Percentiles rank a stretch among this genome's conserved stretches.
Conservation (phyloP, 306 rosid species). For the Cicer chorassanicum region DNA sequence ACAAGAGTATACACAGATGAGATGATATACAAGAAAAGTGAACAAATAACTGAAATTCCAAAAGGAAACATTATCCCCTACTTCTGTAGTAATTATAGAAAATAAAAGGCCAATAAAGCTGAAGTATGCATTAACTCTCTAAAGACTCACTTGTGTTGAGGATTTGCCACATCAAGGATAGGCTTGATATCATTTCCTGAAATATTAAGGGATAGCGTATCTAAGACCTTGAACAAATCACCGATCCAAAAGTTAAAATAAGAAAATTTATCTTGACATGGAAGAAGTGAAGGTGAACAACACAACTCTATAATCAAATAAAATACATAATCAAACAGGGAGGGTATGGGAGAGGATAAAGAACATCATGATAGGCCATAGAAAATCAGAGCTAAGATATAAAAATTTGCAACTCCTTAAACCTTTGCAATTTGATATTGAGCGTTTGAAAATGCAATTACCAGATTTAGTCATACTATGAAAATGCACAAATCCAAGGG, state of each 20-base stretch:
- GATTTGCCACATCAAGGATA: conserved; percentile 73
- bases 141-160: conserved; percentile 84
- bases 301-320: conserved; percentile 23
- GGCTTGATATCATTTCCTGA: conserved; percentile 76
- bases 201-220: conserved; percentile 28
- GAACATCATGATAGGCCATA: neutral
- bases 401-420: no score
- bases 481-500: neutral
- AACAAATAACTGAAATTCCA: conserved; percentile 16
- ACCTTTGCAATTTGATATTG: conserved; percentile 1
- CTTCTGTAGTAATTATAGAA: neutral
- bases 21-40: conserved; percentile 17
- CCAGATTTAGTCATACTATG: neutral
- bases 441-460: conserved; percentile 18
- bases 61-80: conserved; percentile 8
- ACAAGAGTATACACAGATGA: conserved; percentile 6
- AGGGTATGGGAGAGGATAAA: conserved; percentile 17
- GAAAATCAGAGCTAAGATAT: conserved; percentile 1
- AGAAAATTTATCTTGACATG: neutral
- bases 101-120: conserved; percentile 17
- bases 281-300: conserved; percentile 25
- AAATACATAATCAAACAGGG: conserved; percentile 16
- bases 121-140: conserved; percentile 16
- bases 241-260: conserved; percentile 22
- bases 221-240: conserved; percentile 38